phyloP scores from a whole-genome alignment of 2,329 filamentous ascomycete species.

The Calonectria pteridis region DNA sequence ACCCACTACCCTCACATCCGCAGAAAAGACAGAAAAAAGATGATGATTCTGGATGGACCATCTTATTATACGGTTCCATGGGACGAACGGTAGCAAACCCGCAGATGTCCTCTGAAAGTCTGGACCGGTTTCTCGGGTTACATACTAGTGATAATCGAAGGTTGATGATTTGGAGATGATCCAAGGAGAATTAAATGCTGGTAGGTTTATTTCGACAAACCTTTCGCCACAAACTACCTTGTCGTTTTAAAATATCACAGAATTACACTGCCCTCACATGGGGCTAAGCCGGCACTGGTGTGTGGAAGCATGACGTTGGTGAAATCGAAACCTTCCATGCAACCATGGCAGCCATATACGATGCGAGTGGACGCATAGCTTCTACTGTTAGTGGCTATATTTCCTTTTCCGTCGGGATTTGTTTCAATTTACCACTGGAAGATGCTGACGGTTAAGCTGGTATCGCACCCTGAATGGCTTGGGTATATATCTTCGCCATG shows the following conservation, averaged over 20 bases:
- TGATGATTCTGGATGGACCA: background rate
- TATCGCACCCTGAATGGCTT: constrained; percentile 48
- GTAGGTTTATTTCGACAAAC: no score
- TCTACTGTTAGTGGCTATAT: constrained; percentile 57
- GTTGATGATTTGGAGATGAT: background rate
- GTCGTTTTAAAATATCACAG: background rate
- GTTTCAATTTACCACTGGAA: background rate
- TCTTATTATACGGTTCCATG: background rate
- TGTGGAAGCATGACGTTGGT: constrained; percentile 53
- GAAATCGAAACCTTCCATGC: constrained; percentile 58
- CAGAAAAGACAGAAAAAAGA: background rate
- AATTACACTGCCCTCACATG: constrained; percentile 28
- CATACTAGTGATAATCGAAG: background rate
- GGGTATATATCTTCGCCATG: constrained; percentile 49
- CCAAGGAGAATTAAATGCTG: background rate
- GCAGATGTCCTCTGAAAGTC: background rate
- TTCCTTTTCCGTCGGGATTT: constrained; percentile 39
- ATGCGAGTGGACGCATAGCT: constrained; percentile 53
- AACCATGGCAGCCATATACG: constrained; percentile 48
- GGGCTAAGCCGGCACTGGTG: constrained; percentile 40
- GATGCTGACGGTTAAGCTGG: constrained; percentile 39
- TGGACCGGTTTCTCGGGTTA: background rate
- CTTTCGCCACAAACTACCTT: background rate
- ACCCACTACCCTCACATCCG: background rate
- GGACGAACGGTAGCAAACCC: background rate